Conservation (phyloP, 805 yeast species). For the Yamadazyma endophytica region DNA sequence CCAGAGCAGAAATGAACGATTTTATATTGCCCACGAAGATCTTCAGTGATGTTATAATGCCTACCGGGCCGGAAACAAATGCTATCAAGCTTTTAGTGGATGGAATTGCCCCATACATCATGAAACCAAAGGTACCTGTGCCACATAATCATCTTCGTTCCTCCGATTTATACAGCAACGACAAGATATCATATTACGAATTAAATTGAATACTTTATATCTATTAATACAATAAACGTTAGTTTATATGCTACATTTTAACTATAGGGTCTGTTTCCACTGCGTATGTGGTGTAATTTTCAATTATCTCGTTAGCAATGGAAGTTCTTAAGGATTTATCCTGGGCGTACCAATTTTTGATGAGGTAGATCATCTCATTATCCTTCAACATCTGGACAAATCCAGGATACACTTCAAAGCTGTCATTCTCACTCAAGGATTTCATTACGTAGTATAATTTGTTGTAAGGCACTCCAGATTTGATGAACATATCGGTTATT, state of each 20-base stretch:
- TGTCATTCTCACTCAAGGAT: slow-evolving; percentile 57
- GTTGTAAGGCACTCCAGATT: slow-evolving; percentile 60
- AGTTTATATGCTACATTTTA: slow-evolving; percentile 17
- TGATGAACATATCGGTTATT: slow-evolving; percentile 57
- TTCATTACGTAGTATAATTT: slow-evolving; percentile 62
- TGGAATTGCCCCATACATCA: slow-evolving; percentile 47
- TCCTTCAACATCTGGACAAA: slow-evolving; percentile 36
- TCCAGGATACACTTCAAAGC: slow-evolving; percentile 47
- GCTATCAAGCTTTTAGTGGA: slow-evolving; percentile 61
- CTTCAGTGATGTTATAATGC: slow-evolving; percentile 69
- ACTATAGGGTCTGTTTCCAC: slow-evolving; percentile 60
- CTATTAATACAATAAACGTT: slow-evolving; percentile 10
- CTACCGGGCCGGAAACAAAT: slow-evolving; percentile 59
- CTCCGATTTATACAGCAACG: slow-evolving; percentile 26
- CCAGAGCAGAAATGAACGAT: slow-evolving; percentile 64
- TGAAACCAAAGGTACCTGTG: slow-evolving; percentile 1
- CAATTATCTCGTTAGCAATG: slow-evolving; percentile 44
- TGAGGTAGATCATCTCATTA: slow-evolving; percentile 59
- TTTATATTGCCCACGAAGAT: slow-evolving; percentile 67
- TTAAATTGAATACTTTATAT: slow-evolving; percentile 17
- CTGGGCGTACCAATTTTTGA: slow-evolving; percentile 61
- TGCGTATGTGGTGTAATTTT: slow-evolving; percentile 42
- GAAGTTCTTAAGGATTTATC: slow-evolving; percentile 63
- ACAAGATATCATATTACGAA: slow-evolving; percentile 44
- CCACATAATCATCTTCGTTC: slow-evolving; percentile 1